phyloP scores from a whole-genome alignment of 805 yeast genomes.

The Wickerhamiella alocasiicola region DNA sequence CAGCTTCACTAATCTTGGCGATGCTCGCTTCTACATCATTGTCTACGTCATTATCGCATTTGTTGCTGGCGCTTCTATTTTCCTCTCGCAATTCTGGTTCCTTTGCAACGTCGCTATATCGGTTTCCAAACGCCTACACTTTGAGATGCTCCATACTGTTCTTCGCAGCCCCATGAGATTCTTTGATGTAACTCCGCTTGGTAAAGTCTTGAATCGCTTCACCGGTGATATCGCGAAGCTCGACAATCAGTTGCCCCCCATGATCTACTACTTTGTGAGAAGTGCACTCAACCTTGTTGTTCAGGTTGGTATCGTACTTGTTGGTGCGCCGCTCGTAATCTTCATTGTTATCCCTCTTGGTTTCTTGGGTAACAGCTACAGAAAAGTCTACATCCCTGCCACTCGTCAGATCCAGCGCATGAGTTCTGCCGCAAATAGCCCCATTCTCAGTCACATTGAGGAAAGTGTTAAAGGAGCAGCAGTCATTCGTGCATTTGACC shows the following conservation, averaged over 20 bases:
- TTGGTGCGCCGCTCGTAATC: slow-evolving; percentile 59
- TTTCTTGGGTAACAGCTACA: slow-evolving; percentile 51
- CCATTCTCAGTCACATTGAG: slow-evolving; percentile 68
- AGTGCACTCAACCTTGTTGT: slow-evolving; percentile 43
- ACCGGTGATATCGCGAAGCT: slow-evolving; percentile 68
- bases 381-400: slow-evolving; percentile 50
- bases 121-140: slow-evolving; percentile 32
- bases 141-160: slow-evolving; percentile 41
- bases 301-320: slow-evolving; percentile 43
- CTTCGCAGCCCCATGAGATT: slow-evolving; percentile 65
- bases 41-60: slow-evolving; percentile 63
- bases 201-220: slow-evolving; percentile 64
- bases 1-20: slow-evolving; percentile 13
- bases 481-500: slow-evolving; percentile 63
- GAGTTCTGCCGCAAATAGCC: slow-evolving; percentile 54
- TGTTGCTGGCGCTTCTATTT: slow-evolving; percentile 24
- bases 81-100: slow-evolving; percentile 35
- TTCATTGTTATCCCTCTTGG: slow-evolving; percentile 44
- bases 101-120: slow-evolving; percentile 38
- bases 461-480: slow-evolving; percentile 68
- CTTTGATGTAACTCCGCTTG: slow-evolving; percentile 70
- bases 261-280: slow-evolving; percentile 40
- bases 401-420: slow-evolving; percentile 69
- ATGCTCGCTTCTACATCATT: slow-evolving; percentile 43
- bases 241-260: slow-evolving; percentile 57